phyloP scores from a whole-genome alignment of 1,284 basidiomycete genomes.

The Boletellus dicymbophilus region DNA sequence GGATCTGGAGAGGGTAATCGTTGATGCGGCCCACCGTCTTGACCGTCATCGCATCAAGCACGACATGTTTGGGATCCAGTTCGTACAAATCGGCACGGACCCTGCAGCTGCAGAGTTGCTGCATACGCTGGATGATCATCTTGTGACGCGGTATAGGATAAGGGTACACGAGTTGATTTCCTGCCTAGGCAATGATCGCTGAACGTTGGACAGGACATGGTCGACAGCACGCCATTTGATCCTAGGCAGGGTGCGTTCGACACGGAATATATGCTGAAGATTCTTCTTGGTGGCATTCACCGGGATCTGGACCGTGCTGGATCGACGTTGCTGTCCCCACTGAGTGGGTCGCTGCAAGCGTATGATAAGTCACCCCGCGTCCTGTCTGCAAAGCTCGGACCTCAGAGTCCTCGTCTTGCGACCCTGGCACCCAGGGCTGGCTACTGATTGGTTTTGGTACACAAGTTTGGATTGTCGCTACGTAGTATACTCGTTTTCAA shows the following conservation, averaged over 20 bases:
- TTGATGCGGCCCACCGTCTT: conserved; percentile 48
- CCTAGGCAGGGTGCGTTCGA: conserved; percentile 35
- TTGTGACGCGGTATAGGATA: conserved; percentile 37
- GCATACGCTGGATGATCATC: conserved; percentile 46
- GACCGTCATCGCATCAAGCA: conserved; percentile 38
- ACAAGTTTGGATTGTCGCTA: no score
- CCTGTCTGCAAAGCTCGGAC: conserved; percentile 11
- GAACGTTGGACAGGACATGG: conserved; percentile 41
- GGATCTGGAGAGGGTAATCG: conserved; percentile 49
- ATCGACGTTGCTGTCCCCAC: conserved; percentile 12
- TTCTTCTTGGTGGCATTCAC: conserved; percentile 43
- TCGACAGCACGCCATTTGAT: conserved; percentile 45
- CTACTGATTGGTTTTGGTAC: conserved; percentile 8
- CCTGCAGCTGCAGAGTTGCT: conserved; percentile 45
- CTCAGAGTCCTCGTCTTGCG: conserved; percentile 14
- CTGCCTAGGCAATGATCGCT: no score
- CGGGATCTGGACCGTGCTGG: conserved; percentile 19
- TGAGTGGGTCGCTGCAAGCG: background rate
- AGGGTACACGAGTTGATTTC: no score
- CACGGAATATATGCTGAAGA: conserved; percentile 43
- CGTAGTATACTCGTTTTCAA: background rate
- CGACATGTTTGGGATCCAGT: conserved; percentile 49
- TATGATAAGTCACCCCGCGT: conserved; percentile 20
- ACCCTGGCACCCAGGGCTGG: conserved; percentile 11
- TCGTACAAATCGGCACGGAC: conserved; percentile 54